A percentile compares a stretch with the other conserved stretches of the same genome.
Evolutionary conservation across 2,329 filamentous ascomycete species (phyloP).

Genomic region (Claviceps spartinae): DNA sequence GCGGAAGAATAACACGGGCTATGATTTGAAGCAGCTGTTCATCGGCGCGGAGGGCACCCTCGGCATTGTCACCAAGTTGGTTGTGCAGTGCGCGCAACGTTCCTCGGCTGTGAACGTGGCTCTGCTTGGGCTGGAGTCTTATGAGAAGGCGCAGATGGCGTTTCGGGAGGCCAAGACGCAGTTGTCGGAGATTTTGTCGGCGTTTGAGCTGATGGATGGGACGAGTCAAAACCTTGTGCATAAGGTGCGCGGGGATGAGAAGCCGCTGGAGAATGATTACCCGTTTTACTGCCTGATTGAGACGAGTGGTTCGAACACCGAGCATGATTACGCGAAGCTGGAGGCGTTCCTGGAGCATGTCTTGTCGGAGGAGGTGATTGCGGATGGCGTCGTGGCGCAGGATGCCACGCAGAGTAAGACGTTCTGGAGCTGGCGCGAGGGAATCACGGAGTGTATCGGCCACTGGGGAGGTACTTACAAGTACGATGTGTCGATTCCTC

Average conservation of each 20-base stretch:
- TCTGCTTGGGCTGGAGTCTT: constrained; percentile 82
- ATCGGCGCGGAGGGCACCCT: constrained; percentile 93
- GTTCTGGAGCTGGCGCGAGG: constrained; percentile 88
- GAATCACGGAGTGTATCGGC: constrained; percentile 75
- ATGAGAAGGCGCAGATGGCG: constrained; percentile 73
- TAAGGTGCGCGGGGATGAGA: constrained; percentile 61
- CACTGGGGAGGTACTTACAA: constrained; percentile 96
- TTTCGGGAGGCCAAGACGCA: constrained; percentile 83
- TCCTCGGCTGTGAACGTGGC: constrained; percentile 87
- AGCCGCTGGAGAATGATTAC: constrained; percentile 70
- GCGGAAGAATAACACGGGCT: constrained; percentile 97
- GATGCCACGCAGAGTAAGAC: constrained; percentile 79
- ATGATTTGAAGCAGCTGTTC: constrained; percentile 93
- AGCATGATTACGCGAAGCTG: constrained; percentile 88
- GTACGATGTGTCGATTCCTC: constrained; percentile 91
- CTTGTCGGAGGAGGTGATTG: constrained; percentile 74
- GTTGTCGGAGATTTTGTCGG: constrained; percentile 87
- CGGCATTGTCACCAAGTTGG: constrained; percentile 82
- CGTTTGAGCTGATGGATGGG: constrained; percentile 94
- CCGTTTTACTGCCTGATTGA: constrained; percentile 96
- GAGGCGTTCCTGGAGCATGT: constrained; percentile 83
- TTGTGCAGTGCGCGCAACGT: constrained; percentile 77
- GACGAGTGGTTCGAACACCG: constrained; percentile 85
- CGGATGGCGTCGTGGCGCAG: constrained; percentile 83
- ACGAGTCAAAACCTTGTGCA: constrained; percentile 67